Conservation (phyloP, 306 rosid genomes). For the Canavalia gladiata region DNA sequence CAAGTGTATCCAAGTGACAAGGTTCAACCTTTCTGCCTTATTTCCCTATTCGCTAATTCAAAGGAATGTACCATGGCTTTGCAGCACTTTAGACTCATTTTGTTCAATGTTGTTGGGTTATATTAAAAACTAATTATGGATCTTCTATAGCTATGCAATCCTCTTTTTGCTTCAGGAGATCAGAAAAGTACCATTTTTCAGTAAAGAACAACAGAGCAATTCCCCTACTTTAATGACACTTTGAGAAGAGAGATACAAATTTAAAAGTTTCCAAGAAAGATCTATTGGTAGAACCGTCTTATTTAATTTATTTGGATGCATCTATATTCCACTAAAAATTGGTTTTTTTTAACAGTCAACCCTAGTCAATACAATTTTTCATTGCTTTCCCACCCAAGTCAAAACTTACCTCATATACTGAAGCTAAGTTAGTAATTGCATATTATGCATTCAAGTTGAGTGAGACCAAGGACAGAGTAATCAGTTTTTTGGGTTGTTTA, state of each 20-base stretch:
- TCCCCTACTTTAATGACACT: background rate
- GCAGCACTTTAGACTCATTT: background rate
- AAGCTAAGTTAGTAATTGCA: too few relatives aligned
- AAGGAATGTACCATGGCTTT: background rate
- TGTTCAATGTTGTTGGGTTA: background rate
- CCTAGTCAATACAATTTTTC: background rate
- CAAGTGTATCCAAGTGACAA: background rate
- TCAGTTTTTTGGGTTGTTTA: conserved; percentile 1
- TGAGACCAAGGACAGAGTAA: conserved; percentile 1
- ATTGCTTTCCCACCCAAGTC: background rate
- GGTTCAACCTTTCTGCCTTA: background rate
- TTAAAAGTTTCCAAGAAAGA: too few relatives aligned
- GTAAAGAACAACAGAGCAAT: background rate
- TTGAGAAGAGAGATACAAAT: background rate
- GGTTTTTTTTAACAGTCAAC: too few relatives aligned
- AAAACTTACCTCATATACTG: background rate
- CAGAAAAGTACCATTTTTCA: background rate
- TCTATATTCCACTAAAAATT: too few relatives aligned
- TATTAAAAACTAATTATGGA: background rate
- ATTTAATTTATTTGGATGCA: too few relatives aligned
- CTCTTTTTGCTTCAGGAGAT: background rate
- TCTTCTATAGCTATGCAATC: background rate
- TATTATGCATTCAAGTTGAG: background rate
- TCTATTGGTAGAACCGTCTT: too few relatives aligned
- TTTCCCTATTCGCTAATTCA: background rate